Evolutionary conservation across 306 rosid genomes (phyloP), one percentile per base, ranked within the genome.

Genomic region (Cucumis hystrix): DNA sequence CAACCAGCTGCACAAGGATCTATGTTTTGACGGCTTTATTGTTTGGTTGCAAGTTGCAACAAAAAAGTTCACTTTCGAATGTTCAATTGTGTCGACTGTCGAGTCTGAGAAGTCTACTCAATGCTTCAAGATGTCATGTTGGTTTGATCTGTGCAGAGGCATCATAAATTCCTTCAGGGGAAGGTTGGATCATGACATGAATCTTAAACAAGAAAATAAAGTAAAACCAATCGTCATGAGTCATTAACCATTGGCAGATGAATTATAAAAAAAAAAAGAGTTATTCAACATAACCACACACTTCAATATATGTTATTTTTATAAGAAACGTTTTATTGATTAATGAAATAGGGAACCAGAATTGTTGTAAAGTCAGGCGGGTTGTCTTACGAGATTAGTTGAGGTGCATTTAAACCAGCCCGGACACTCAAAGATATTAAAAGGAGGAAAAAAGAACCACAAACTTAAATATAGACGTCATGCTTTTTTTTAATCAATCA

Each of bases 121-220:
- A 70, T 81, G 85, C 85, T 83, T 86, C 81, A 80, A 40, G 69
- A 70, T 59, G 33, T 86, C 91, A 60, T 67, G 77, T 82, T 87
- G 89, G 82, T 75, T 84, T 78, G 87, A 75, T 92, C 98, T 91
- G 74, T 58, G 81, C 0, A 86, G 79, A 77, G 83, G 82, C 59
- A 78, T 74, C 45, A 82, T 62, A 79, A 45, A 79, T 57, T 69
- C 80, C 40, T 23, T 35, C 10, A 71, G 59, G 70, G 77, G 51
- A 82, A 83, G 57, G 20, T 37, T 54, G 59, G 58, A 21, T 45
- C 75, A 21, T 33, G 16, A 23, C 20, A 51, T 65, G 45, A 67
- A 23, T 68, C 21, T 11, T 21, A 25, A 11, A 43, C 10, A 5
- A 40, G 57, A 8, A 75, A 55, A 67, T 75, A 8, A 14, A 23